Base-by-base conservation (phyloP, 441 rosid genomes). In the Pelargonium fulgidum region DNA sequence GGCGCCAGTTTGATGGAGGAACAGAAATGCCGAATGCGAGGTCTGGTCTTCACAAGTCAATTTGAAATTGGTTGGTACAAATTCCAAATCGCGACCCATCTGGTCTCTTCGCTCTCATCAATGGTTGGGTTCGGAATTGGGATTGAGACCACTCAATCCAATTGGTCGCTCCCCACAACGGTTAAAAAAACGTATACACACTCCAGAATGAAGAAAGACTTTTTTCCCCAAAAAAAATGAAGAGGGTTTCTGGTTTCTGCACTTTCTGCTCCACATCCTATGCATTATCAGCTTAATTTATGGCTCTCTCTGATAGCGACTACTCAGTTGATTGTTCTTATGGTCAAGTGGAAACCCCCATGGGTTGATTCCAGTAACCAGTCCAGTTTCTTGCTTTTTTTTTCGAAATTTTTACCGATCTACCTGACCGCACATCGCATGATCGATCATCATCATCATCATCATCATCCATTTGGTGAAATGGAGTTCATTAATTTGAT, bases 321-420 rank as follows among this genome's bases (percentile, higher is more conserved):
- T 24, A 39, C 3, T 39, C 68, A 52, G 61, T 54, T 68, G 70
- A 72, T 72, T 76, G 76, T 76, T 76, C 79, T 54, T 66, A 64
- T 62, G 67, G 73, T 61, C 67, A 44, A 69, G 70, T 66, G n/a
- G 67, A 39, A 70, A 70, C 71, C 68, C 66, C 73, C 70, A 58
- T 58, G 63, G 62, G 74, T 54, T 63, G 58, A 65, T 42, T 44
- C 41, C 64, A 61, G 39, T 61, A 24, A 70, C 62, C 73, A 26
- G 14, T 48, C 33, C 19, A 61, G n/a, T 20, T 17, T 11, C 50
- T 24, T 19, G 14, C 20, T 36, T 16, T 29, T 33, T 1, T 12
- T 7, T 50, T 12, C 2, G 0, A 4, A 17, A 13, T 0, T 61
- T 10, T 41, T 16, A 29, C 64, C 69, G 4, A 39, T 39, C 42